These are phyloP conservation scores for Rhodomyrtus tomentosa DNA, from an alignment of 345 rosid genomes.

Conservation along the genomic window DNA sequence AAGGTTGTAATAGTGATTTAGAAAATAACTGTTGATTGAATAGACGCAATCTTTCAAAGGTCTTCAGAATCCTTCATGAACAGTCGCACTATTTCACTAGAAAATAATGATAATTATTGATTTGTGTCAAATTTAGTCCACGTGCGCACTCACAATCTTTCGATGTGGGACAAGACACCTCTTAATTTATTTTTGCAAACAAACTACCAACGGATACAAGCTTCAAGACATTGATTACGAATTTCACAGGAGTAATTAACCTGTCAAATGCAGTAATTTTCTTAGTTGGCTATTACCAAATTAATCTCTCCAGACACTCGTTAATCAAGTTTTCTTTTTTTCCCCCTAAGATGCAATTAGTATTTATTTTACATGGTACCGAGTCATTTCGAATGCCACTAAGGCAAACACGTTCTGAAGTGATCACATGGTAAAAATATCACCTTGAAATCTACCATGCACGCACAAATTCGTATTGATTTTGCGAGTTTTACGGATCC, in stretches of 20 bases:
- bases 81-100: no score
- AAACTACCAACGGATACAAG: no score
- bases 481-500: background rate
- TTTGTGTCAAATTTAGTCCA: no score
- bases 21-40: no score
- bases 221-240: background rate
- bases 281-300: background rate
- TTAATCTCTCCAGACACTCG: no score
- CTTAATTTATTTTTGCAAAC: no score
- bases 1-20: no score
- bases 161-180: no score
- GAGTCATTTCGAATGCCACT: background rate
- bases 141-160: no score
- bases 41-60: no score
- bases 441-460: background rate
- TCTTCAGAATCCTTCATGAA: no score
- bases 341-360: background rate
- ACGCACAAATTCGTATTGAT: background rate
- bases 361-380: background rate
- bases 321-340: background rate
- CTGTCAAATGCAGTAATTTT: background rate
- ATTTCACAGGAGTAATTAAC: background rate
- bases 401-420: background rate
- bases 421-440: background rate
- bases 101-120: no score